A percentile compares a stretch with the other conserved stretches of the same genome.
Conservation (phyloP, 1,284 basidiomycete species). For the Lignosus rhinocerotis region DNA sequence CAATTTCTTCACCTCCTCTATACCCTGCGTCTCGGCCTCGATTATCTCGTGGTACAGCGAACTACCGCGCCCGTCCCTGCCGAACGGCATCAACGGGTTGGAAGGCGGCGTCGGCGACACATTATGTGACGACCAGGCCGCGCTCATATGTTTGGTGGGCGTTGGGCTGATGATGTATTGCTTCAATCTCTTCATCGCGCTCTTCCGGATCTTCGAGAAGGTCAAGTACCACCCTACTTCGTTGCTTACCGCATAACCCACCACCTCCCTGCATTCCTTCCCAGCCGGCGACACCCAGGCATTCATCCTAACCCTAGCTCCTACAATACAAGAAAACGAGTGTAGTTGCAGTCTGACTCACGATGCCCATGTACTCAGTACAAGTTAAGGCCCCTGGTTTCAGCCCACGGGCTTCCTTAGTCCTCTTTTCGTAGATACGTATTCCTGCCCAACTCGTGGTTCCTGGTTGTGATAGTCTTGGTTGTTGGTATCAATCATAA, state of each 20-base stretch:
- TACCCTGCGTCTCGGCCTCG: conserved; percentile 68
- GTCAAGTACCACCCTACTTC: conserved; percentile 59
- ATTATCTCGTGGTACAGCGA: conserved; percentile 71
- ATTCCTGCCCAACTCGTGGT: no score
- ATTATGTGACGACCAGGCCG: conserved; percentile 72
- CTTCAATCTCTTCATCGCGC: conserved; percentile 77
- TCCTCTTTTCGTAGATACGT: no score
- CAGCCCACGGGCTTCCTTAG: no score
- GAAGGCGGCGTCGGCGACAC: conserved; percentile 53
- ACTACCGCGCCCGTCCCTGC: conserved; percentile 48
- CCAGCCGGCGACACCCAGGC: conserved; percentile 9
- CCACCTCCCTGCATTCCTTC: neutral
- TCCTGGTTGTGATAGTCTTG: no score
- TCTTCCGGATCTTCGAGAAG: conserved; percentile 88
- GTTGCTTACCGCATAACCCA: conserved; percentile 15
- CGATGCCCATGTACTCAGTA: neutral
- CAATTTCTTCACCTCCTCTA: conserved; percentile 86
- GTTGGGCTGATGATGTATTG: conserved; percentile 78
- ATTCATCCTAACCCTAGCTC: neutral
- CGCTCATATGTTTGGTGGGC: conserved; percentile 73
- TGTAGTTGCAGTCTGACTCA: neutral
- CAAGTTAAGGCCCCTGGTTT: neutral
- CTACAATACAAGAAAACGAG: neutral
- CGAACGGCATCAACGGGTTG: conserved; percentile 38
- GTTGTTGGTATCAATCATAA: neutral